A percentile compares a stretch with the other conserved stretches of the same genome.
Evolutionary conservation across 148 eudicot genomes (phyloP).

Genomic region (Vaccinium macrocarpon): DNA sequence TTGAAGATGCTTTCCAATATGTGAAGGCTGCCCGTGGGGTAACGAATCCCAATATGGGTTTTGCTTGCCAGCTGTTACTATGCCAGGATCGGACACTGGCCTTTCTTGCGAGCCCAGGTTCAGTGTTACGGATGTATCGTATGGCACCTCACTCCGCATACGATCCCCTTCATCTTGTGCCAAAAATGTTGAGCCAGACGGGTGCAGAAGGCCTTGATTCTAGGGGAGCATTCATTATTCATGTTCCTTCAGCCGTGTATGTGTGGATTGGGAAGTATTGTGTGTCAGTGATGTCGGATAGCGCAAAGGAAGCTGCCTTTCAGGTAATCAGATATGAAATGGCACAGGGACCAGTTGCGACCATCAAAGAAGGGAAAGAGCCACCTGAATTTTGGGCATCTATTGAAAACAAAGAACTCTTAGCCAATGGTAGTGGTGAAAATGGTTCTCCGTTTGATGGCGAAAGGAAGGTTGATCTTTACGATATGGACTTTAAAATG

Average conservation of each 20-base stretch:
- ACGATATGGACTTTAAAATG: conserved; percentile 74
- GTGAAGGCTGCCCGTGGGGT: conserved; percentile 89
- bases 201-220: conserved; percentile 64
- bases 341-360: conserved; percentile 59
- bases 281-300: conserved; percentile 54
- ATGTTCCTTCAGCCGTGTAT: conserved; percentile 76
- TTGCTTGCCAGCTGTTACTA: conserved; percentile 87
- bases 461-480: conserved; percentile 50
- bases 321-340: conserved; percentile 76
- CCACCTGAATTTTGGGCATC: conserved; percentile 67
- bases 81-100: conserved; percentile 89
- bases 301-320: conserved; percentile 62
- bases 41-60: conserved; percentile 95
- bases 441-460: conserved; percentile 18
- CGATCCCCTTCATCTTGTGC: conserved; percentile 95
- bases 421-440: conserved; percentile 19
- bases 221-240: conserved; percentile 85
- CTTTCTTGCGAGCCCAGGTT: conserved; percentile 71
- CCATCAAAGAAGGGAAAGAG: conserved; percentile 76
- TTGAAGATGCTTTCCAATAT: conserved; percentile 79
- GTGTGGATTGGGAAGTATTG: conserved; percentile 84
- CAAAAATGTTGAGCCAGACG: conserved; percentile 66
- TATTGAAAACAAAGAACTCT: conserved; percentile 29
- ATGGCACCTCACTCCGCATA: conserved; percentile 97
- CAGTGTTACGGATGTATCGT: conserved; percentile 81